A percentile compares a stretch with the other conserved stretches of the same genome.
These are phyloP conservation scores for Cladophialophora chaetospira DNA, from an alignment of 2,329 filamentous ascomycete genomes.

Conservation along the genomic window DNA sequence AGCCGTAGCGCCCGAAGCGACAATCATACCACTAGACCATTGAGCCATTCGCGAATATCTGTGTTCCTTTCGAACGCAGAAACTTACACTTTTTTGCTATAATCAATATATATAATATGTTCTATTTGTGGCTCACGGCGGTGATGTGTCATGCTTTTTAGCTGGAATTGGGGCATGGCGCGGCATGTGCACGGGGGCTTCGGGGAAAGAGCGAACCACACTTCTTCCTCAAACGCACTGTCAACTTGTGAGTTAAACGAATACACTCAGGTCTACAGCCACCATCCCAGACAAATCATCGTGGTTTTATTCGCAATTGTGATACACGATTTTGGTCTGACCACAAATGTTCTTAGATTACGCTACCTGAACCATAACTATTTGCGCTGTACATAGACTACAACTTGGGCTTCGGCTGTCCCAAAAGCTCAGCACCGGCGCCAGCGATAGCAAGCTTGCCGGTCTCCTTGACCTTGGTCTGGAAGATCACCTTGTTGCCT, in stretches of 20 bases:
- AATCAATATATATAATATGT: not conserved
- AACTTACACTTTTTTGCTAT: not conserved
- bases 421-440: constrained; percentile 71
- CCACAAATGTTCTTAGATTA: constrained; percentile 1
- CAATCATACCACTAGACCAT: constrained; percentile 40
- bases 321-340: too few species aligned
- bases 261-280: too few species aligned
- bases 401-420: constrained; percentile 26
- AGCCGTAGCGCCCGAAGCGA: constrained; percentile 40
- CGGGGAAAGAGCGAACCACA: too few species aligned
- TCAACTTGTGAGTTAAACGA: too few species aligned
- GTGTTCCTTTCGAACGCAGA: constrained; percentile 2
- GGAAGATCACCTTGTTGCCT: constrained; percentile 75
- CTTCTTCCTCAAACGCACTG: too few species aligned
- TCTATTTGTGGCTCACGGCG: not conserved
- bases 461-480: constrained; percentile 87
- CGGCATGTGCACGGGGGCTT: too few species aligned
- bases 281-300: too few species aligned
- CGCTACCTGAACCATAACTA: constrained; percentile 10
- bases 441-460: constrained; percentile 84
- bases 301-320: too few species aligned
- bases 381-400: constrained; percentile 11
- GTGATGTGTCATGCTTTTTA: not conserved
- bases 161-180: too few species aligned
- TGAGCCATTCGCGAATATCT: not conserved